phyloP scores from a whole-genome alignment of 78 protist species.

The Goniomonas avonlea region DNA sequence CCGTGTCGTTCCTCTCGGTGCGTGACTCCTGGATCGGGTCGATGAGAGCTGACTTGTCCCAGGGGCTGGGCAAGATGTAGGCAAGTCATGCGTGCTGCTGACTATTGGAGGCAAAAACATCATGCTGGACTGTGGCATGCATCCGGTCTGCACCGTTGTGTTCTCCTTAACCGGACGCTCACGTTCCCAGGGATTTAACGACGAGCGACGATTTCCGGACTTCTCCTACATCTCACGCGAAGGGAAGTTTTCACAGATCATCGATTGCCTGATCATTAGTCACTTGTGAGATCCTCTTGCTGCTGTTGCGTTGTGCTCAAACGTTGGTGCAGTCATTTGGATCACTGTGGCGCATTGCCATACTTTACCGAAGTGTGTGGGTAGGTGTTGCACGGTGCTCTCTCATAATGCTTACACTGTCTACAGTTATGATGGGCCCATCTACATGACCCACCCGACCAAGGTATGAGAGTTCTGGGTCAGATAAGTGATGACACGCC shows the following conservation, averaged over 20 bases:
- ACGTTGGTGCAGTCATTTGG: slow-evolving; percentile 71
- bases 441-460: slow-evolving; percentile 91
- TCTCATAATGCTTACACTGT: too few species aligned
- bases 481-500: too few species aligned
- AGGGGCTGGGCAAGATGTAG: slow-evolving; percentile 82
- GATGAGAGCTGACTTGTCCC: not conserved
- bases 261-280: slow-evolving; percentile 36
- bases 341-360: slow-evolving; percentile 97
- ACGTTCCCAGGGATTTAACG: slow-evolving; percentile 61
- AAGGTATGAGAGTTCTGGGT: too few species aligned
- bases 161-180: not conserved
- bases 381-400: too few species aligned
- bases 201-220: slow-evolving; percentile 88
- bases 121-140: slow-evolving; percentile 96
- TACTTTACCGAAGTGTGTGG: slow-evolving; percentile 75
- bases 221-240: slow-evolving; percentile 36
- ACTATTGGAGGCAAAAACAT: slow-evolving; percentile 71
- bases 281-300: slow-evolving; percentile 22
- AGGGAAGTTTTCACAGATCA: slow-evolving; percentile 33
- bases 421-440: slow-evolving; percentile 84
- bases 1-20: slow-evolving; percentile 4
- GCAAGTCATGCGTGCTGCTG: slow-evolving; percentile 84
- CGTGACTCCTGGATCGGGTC: not conserved
- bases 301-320: not conserved
- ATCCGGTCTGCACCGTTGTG: slow-evolving; percentile 66